Evolutionary conservation across 2,329 filamentous ascomycete genomes (phyloP).

Genomic region (Chaetomium sp.): DNA sequence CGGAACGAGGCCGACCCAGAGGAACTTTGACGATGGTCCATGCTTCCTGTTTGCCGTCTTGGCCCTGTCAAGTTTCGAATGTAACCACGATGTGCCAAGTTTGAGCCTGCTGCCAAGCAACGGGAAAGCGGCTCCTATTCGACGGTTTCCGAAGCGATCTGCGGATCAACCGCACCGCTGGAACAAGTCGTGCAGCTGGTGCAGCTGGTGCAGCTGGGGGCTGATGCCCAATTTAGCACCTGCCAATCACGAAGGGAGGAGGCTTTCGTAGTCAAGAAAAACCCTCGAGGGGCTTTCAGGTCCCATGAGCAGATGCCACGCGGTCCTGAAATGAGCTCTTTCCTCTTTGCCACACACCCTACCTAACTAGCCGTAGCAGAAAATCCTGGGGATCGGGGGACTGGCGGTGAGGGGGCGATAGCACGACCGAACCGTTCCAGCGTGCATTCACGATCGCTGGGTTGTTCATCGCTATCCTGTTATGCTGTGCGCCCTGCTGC

Average conservation of each 20-base stretch:
- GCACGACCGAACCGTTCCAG: not conserved
- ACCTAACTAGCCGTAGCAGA: conserved; percentile 9
- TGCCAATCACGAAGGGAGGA: conserved; percentile 16
- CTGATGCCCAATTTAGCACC: conserved; percentile 8
- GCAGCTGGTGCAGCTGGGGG: conserved; percentile 14
- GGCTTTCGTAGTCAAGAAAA: not conserved
- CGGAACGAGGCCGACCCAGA: not conserved
- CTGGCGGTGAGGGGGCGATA: conserved; percentile 4
- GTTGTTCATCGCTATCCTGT: conserved; percentile 2
- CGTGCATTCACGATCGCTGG: not conserved
- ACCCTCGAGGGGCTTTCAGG: not conserved
- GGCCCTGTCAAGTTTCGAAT: conserved; percentile 11
- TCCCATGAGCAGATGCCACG: conserved; percentile 24
- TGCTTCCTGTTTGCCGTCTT: conserved; percentile 9
- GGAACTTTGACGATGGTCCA: not conserved
- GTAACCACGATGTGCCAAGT: conserved; percentile 18
- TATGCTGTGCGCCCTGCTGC: conserved; percentile 10
- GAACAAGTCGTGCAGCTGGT: conserved; percentile 19
- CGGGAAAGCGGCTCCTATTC: conserved; percentile 14
- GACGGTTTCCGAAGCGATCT: conserved; percentile 25
- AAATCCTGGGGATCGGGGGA: not conserved
- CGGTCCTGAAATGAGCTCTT: not conserved
- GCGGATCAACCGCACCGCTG: conserved; percentile 34
- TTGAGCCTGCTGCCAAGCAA: conserved; percentile 3
- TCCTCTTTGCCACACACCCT: conserved; percentile 6